Base-by-base conservation (phyloP, 2,329 filamentous ascomycete genomes). In the Dactylellina leptospora region DNA sequence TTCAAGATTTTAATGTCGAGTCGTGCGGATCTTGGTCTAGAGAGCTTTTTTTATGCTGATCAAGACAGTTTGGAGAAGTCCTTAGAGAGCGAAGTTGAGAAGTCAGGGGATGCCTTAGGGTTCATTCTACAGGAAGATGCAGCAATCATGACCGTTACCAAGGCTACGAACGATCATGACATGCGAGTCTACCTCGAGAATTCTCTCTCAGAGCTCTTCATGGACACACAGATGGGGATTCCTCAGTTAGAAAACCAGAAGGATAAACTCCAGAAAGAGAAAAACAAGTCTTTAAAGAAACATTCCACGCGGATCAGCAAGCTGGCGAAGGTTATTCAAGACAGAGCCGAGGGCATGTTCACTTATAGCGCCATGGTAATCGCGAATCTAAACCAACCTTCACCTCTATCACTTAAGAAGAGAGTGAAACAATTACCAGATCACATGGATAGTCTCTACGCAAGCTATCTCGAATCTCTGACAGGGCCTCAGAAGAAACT, bases 291-390 rank as follows among this genome's bases (percentile, higher is more conserved):
- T n/a, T n/a, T n/a, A n/a, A n/a, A n/a, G 20, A 59, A 36, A 27
- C 58, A 51, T 2, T n/a, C 28, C 11, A 51, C 18, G 20, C 45
- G 53, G 5, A 70, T 70, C 11, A 27, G 33, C 8, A 44, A 22
- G 10, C 62, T 70, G 18, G 64, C 55, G 4, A 44, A 70, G 13
- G 25, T n/a, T 25, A 64, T 55, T 20, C 60, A 48, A 55, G 27
- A 40, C 18, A 64, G 50, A n/a, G 38, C 60, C 0, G 40, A 64
- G 1, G 60, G 60, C 4, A 64, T 64, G 60, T 64, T 64, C 30
- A 64, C 60, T 2, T 64, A 64, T 16, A 55, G 60, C 20, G 60
- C 50, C n/a, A 64, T 64, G 60, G 40, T 55, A 6, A 64, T 64
- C 20, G 40, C 50, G 6, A 64, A 50, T 36, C 40, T 64, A 9